phyloP scores from a whole-genome alignment of 2,329 filamentous ascomycete species.

The Aspergillus eucalypticola region DNA sequence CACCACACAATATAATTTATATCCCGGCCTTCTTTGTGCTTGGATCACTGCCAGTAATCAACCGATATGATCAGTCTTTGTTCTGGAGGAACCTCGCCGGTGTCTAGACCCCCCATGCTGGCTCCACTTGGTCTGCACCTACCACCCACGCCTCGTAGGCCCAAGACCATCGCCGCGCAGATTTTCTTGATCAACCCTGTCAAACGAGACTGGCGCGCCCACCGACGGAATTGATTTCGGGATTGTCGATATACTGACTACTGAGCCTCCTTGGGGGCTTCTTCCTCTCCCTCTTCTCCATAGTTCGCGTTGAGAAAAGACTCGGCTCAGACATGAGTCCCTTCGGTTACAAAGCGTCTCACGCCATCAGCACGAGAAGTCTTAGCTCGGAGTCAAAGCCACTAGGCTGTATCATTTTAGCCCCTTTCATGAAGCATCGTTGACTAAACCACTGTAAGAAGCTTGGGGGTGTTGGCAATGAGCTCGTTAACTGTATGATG shows the following conservation, averaged over 20 bases:
- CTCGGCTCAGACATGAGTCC: background rate
- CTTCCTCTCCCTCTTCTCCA: too few relatives aligned
- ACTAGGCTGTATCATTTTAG: background rate
- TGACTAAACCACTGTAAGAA: background rate
- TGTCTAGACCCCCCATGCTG: background rate
- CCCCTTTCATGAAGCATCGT: background rate
- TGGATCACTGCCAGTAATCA: background rate
- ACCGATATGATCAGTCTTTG: background rate
- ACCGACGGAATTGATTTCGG: background rate
- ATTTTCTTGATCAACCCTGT: conserved; percentile 8
- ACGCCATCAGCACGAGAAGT: background rate
- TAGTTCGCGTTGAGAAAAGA: background rate
- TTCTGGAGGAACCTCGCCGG: background rate
- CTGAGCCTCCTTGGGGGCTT: background rate
- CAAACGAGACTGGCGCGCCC: background rate
- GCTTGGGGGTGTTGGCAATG: background rate
- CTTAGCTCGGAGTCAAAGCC: background rate
- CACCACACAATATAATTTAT: background rate
- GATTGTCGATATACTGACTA: background rate
- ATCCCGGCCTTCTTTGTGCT: background rate
- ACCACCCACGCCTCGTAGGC: background rate
- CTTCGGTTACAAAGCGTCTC: background rate
- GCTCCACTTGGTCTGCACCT: background rate
- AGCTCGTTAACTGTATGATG: background rate
- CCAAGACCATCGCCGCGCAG: conserved; percentile 1